Evolutionary conservation across 306 rosid species (phyloP).

Genomic region (Acacia acuminata): DNA sequence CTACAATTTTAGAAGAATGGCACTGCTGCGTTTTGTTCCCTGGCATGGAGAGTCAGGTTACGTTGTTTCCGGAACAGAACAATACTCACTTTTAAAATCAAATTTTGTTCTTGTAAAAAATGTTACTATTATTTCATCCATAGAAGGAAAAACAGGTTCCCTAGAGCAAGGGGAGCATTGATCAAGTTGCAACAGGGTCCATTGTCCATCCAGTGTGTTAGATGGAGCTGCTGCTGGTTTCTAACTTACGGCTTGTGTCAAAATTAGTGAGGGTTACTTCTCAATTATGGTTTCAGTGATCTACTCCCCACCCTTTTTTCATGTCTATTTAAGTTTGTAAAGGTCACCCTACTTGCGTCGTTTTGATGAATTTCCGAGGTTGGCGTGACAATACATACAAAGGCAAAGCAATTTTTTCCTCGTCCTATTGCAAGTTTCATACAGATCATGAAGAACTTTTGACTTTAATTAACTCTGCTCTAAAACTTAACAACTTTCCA

Average conservation of each 20-base stretch:
- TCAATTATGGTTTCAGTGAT: slow-evolving; percentile 15
- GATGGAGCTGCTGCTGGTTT: background rate
- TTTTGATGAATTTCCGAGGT: background rate
- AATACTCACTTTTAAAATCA: slow-evolving; percentile 46
- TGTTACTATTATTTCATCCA: slow-evolving; percentile 23
- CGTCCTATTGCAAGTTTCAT: too few species aligned
- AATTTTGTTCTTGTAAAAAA: slow-evolving; percentile 51
- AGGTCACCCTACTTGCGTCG: background rate
- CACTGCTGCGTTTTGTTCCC: slow-evolving; percentile 26
- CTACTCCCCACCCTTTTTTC: background rate
- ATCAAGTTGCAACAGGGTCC: slow-evolving; percentile 18
- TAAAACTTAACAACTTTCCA: too few species aligned
- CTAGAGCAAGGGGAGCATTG: background rate
- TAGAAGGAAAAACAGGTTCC: background rate
- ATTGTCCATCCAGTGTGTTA: background rate
- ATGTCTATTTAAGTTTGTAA: background rate
- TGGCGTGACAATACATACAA: background rate
- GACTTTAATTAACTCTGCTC: too few species aligned
- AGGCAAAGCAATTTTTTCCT: background rate
- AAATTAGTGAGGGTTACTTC: slow-evolving; percentile 17
- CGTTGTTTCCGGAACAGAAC: slow-evolving; percentile 36
- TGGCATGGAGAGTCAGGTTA: slow-evolving; percentile 37
- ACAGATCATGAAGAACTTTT: too few species aligned
- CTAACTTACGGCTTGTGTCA: slow-evolving; percentile 29
- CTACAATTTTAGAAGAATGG: slow-evolving; percentile 35